A percentile compares a stretch with the other conserved stretches of the same genome.
phyloP scores from a whole-genome alignment of 75 land plant species.

The Azolla pinnata region DNA sequence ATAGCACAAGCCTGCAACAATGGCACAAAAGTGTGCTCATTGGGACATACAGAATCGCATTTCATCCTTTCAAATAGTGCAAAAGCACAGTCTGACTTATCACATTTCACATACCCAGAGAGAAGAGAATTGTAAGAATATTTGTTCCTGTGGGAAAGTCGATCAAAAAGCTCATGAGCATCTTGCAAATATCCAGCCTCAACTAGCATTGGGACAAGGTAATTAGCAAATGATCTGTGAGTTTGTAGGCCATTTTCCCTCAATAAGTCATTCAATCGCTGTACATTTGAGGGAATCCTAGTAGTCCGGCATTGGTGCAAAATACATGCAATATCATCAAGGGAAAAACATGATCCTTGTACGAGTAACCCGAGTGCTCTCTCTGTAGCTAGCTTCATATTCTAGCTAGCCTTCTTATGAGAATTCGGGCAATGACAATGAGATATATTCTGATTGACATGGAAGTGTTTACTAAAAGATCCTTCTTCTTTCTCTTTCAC shows the following conservation, averaged over 20 bases:
- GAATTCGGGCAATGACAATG: too few species aligned
- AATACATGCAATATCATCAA: constrained; percentile 9
- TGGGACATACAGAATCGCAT: neutral
- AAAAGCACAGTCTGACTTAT: constrained; percentile 7
- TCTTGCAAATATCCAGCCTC: neutral
- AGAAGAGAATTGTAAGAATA: constrained; percentile 28
- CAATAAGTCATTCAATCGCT: neutral
- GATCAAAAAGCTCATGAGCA: constrained; percentile 20
- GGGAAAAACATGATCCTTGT: too few species aligned
- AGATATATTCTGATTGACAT: too few species aligned
- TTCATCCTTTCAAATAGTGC: constrained; percentile 6
- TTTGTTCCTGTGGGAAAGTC: constrained; percentile 6
- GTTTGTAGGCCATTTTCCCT: constrained; percentile 1
- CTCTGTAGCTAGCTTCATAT: too few species aligned
- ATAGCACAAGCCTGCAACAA: neutral
- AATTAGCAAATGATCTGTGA: neutral
- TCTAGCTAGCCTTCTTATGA: too few species aligned
- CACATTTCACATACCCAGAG: constrained; percentile 16
- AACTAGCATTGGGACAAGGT: neutral
- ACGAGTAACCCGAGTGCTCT: too few species aligned
- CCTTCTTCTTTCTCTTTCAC: too few species aligned
- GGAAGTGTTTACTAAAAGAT: too few species aligned
- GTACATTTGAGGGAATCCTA: too few species aligned
- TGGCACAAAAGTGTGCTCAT: neutral
- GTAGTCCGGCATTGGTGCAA: too few species aligned